Base-by-base conservation (phyloP, 306 rosid genomes). In the Corylus heterophylla region DNA sequence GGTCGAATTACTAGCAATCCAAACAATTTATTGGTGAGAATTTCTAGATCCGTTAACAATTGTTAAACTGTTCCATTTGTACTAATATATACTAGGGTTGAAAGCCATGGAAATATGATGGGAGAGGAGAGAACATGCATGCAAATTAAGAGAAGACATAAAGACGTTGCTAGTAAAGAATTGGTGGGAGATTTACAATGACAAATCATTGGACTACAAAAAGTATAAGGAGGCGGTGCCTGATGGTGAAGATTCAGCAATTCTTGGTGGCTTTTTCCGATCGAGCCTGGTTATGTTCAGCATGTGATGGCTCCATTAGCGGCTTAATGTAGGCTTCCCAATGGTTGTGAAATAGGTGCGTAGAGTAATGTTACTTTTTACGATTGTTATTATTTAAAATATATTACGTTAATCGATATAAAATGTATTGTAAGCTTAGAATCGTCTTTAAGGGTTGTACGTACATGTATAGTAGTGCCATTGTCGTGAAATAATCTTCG, bases 251-350 rank as follows among this genome's bases (percentile, higher is more conserved):
- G 11, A 47, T 77, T 63, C 88, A 83, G n/a, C 89, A 88, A 2
- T 85, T 88, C 20, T 80, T 84, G 9, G 84, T 75, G 0, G 94
- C 96, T 12, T 74, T 88, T 9, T 61, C 89, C 55, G 25, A 22
- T 22, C 25, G 2, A 31, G 35, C 3, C 35, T 31, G 35, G 35
- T 31, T 31, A 2, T 2, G 85, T 91, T 64, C 90, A 58, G 3
- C 86, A 82, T 11, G 69, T 93, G 4, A 81, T 91, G 0, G 93
- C 92, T 1, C 51, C 51, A 48, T 48, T 11, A 11, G 51, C 51
- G 12, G 51, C 51, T 8, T 48, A 48, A 11, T 48, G 3, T 48
- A 48, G 51, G 11, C 51, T 48, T 48, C 50, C 50, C 12, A 48
- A 11, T 11, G 51, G 12, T 48, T 48, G 12, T 48, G 2, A 48